Evolutionary conservation across 371 early-diverging fungal species (phyloP).

Genomic region (Chytridium lagenaria): DNA sequence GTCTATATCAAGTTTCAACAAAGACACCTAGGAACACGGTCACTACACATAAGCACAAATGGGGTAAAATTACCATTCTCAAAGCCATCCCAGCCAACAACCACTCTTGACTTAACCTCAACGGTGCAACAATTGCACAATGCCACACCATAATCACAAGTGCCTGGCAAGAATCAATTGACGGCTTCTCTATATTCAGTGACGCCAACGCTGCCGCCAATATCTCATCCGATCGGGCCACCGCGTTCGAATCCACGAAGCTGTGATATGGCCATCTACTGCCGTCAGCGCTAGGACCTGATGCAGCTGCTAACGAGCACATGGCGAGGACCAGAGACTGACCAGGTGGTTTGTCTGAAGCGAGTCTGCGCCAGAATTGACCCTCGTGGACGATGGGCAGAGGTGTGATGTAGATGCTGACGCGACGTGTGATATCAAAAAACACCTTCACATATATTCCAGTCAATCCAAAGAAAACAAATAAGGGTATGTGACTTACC

Average conservation of each 20-base stretch:
- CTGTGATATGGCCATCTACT: conserved; percentile 14
- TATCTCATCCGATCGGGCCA: background rate
- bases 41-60: background rate
- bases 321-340: conserved; percentile 1
- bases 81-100: conserved; percentile 9
- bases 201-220: background rate
- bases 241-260: background rate
- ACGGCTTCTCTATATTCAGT: conserved; percentile 4
- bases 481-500: background rate
- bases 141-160: conserved; percentile 4
- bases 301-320: conserved; percentile 8
- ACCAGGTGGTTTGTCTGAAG: background rate
- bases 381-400: conserved; percentile 13
- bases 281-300: conserved; percentile 5
- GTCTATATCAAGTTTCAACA: conserved; percentile 17
- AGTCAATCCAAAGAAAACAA: background rate
- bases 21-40: background rate
- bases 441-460: background rate
- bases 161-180: conserved; percentile 10
- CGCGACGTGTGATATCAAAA: conserved; percentile 12
- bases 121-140: background rate
- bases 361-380: background rate
- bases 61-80: conserved; percentile 13
- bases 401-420: conserved; percentile 6
- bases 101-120: conserved; percentile 3